A percentile compares a stretch with the other conserved stretches of the same genome.
Conservation (phyloP, 1,284 basidiomycete genomes). For the Agaricales sp. region DNA sequence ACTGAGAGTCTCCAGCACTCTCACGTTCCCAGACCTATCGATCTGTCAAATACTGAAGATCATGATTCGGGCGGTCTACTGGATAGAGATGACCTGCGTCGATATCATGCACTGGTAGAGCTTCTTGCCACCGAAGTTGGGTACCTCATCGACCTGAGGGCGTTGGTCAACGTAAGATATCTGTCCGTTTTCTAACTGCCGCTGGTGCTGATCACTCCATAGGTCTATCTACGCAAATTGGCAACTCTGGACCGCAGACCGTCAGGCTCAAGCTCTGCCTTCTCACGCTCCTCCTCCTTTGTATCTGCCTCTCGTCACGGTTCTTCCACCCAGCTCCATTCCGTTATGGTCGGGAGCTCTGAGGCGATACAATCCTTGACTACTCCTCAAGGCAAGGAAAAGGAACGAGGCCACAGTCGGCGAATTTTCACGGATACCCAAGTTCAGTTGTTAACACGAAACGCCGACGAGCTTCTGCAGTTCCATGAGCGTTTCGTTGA, state of each 20-base stretch:
- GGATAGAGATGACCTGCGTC: constrained; percentile 34
- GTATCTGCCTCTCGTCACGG: constrained; percentile 29
- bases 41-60: too few species aligned
- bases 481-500: constrained; percentile 66
- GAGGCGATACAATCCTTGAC: constrained; percentile 16
- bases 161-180: constrained; percentile 57
- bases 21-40: too few species aligned
- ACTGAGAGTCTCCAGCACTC: not conserved
- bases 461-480: constrained; percentile 63
- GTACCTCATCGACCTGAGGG: constrained; percentile 70
- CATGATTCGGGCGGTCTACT: not conserved
- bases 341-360: constrained; percentile 12
- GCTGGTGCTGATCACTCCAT: constrained; percentile 19
- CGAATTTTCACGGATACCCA: constrained; percentile 44
- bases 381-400: constrained; percentile 20
- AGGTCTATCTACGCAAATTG: constrained; percentile 22
- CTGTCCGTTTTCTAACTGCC: constrained; percentile 33
- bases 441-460: constrained; percentile 53
- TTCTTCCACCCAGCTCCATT: constrained; percentile 23
- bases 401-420: constrained; percentile 26
- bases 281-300: constrained; percentile 32
- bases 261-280: constrained; percentile 23
- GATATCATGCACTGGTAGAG: constrained; percentile 67
- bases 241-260: constrained; percentile 23
- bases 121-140: constrained; percentile 75